phyloP scores from a whole-genome alignment of 306 rosid genomes.

The Castanea crenata region DNA sequence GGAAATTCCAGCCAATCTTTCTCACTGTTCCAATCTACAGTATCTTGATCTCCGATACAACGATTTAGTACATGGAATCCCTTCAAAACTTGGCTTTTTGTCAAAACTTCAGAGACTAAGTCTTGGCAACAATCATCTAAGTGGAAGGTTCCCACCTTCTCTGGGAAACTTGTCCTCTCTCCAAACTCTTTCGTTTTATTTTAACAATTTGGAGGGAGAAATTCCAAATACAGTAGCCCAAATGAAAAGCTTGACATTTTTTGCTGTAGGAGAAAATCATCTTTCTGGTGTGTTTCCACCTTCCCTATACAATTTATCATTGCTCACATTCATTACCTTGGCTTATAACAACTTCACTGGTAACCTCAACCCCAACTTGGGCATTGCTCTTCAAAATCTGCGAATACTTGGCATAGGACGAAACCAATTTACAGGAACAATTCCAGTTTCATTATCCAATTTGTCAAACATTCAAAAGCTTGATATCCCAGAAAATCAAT shows the following conservation, averaged over 20 bases:
- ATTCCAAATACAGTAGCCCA: not conserved
- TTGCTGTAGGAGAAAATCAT: accelerated
- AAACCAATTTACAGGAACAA: not conserved
- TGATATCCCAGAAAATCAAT: not conserved
- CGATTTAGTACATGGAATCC: not conserved
- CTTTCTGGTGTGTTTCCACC: not conserved
- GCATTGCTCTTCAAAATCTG: not conserved
- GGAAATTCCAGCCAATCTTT: not conserved
- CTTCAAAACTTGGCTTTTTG: not conserved
- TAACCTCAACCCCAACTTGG: not conserved
- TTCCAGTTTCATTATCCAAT: not conserved
- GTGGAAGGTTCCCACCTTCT: not conserved
- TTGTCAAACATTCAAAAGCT: not conserved
- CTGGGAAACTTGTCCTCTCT: not conserved
- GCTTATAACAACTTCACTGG: not conserved
- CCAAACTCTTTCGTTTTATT: not conserved
- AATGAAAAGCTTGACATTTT: not conserved
- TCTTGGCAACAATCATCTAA: not conserved
- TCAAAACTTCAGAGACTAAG: not conserved
- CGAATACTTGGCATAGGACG: accelerated
- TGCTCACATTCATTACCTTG: not conserved
- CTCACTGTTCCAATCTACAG: not conserved
- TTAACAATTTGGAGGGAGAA: not conserved
- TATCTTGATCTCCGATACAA: not conserved
- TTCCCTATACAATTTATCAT: not conserved